Percentiles rank a stretch among this genome's conserved stretches.
These are phyloP conservation scores for Cutaneotrichosporon mucoides DNA, from an alignment of 1,284 basidiomycete genomes.

Conservation along the genomic window DNA sequence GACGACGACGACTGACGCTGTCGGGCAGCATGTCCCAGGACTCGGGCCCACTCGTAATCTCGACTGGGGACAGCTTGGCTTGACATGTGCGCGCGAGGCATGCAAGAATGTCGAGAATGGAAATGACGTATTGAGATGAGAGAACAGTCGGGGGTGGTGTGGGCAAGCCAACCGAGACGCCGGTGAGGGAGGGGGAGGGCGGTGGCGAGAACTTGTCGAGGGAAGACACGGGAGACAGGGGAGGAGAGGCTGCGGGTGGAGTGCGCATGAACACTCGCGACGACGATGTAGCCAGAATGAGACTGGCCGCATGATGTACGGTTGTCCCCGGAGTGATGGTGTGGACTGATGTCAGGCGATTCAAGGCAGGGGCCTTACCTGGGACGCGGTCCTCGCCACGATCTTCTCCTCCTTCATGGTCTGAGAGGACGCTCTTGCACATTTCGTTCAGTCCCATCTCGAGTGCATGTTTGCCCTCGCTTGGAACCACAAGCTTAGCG, in stretches of 20 bases:
- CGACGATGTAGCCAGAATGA: constrained; percentile 37
- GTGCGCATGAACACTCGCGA: constrained; percentile 36
- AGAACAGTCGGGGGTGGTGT: constrained; percentile 28
- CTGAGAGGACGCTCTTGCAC: constrained; percentile 28
- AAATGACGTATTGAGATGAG: constrained; percentile 36
- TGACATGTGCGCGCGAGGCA: constrained; percentile 26
- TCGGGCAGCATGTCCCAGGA: constrained; percentile 20
- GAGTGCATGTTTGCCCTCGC: constrained; percentile 33
- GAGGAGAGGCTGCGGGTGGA: constrained; percentile 17
- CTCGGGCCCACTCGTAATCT: constrained; percentile 3
- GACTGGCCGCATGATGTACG: constrained; percentile 31
- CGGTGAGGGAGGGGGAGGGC: constrained; percentile 16
- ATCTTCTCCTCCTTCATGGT: constrained; percentile 24
- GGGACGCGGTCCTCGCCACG: constrained; percentile 38
- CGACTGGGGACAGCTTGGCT: constrained; percentile 14
- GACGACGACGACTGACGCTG: constrained; percentile 23
- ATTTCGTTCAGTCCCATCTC: constrained; percentile 34
- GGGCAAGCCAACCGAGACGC: constrained; percentile 25
- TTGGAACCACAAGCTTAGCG: constrained; percentile 33
- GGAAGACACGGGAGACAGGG: constrained; percentile 29
- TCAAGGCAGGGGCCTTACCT: constrained; percentile 18
- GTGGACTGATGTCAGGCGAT: constrained; percentile 29
- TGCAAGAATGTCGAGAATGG: constrained; percentile 34
- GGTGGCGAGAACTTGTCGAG: constrained; percentile 18
- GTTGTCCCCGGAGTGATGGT: constrained; percentile 31